Evolutionary conservation across 257 asterid species (phyloP), one percentile per base, ranked within the genome.

Genomic region (Nicotiana noctiflora): DNA sequence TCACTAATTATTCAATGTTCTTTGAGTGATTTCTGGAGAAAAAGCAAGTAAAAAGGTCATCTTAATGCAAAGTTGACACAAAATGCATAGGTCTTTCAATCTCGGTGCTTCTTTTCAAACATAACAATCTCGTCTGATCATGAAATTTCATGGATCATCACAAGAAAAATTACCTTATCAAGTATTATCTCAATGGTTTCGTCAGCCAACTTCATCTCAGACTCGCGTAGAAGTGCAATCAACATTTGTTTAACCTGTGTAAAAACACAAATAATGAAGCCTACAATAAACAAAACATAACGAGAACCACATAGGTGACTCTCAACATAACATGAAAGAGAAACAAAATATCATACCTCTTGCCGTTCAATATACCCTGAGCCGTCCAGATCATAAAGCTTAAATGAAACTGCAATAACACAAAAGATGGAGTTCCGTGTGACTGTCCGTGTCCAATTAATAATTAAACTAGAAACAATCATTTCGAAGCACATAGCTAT

Each of bases 231-330:
- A 83, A 92, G 95, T 63, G 98, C 98, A 86, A 94, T 91, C 90
- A 96, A 80, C 98, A 96, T 96, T 86, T 96, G 98, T 89, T 96
- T 96, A 80, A 96, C 98, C 99, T 96, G 92, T 79, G 11, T 17
- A 86, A 85, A 84, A 82, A 25, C 84, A 88, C 80, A 85, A 59
- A 83, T n/a, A 66, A 65, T 80, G 25, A 79, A 80, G 72, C 64
- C 21, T 37, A 25, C 67, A 25, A 62, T 25, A 62, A 80, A 40
- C 0, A 40, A 40, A 40, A 40, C 76, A 40, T 10, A 37, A 37
- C 31, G 3, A 68, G 76, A 66, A 32, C 4, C 76, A 37, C 21
- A 63, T 5, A 57, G 68, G 31, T 19, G 15, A 23, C 40, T 37
- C 32, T 21, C 32, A 56, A 27, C 37, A 59, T 61, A 79, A 34